Evolutionary conservation across 768 basidiomycete species (phyloP).

Genomic region (Mycena leptocephala): DNA sequence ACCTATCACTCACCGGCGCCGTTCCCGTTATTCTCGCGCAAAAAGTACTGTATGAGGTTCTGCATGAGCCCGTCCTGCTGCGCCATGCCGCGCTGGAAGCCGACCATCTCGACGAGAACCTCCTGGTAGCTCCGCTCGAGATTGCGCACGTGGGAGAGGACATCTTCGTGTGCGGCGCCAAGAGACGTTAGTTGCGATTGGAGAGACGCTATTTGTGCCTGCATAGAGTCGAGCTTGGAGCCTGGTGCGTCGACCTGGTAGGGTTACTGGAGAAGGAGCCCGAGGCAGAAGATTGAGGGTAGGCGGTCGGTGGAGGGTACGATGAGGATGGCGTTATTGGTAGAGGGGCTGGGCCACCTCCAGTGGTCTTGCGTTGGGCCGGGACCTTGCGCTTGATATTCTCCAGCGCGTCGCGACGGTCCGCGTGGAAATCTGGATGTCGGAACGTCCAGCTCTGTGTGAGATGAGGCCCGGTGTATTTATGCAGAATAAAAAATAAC

Average conservation of each 20-base stretch:
- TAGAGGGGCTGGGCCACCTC: constrained; percentile 42
- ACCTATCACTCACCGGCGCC: constrained; percentile 40
- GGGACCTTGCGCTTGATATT: constrained; percentile 76
- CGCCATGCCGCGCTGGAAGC: constrained; percentile 82
- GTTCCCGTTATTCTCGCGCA: constrained; percentile 71
- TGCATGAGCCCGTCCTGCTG: constrained; percentile 91
- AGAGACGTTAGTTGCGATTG: constrained; percentile 62
- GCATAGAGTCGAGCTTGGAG: constrained; percentile 50
- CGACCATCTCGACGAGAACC: constrained; percentile 80
- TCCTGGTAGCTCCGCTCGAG: constrained; percentile 79
- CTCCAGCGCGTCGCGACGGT: constrained; percentile 68
- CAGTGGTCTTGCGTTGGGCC: constrained; percentile 66
- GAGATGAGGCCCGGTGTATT: not conserved
- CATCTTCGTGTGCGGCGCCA: constrained; percentile 64
- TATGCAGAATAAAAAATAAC: constrained; percentile 34
- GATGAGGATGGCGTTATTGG: constrained; percentile 42
- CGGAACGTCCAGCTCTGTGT: constrained; percentile 70
- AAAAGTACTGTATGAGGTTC: constrained; percentile 85
- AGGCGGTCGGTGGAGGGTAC: constrained; percentile 40
- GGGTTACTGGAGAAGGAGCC: constrained; percentile 44
- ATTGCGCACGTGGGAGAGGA: constrained; percentile 68
- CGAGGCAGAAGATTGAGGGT: constrained; percentile 47
- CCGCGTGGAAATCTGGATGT: constrained; percentile 74
- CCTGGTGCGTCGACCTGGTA: constrained; percentile 49
- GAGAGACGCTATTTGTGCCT: constrained; percentile 51